Evolutionary conservation across 1,284 basidiomycete species (phyloP).

Genomic region (Cryptococcus wingfieldii): DNA sequence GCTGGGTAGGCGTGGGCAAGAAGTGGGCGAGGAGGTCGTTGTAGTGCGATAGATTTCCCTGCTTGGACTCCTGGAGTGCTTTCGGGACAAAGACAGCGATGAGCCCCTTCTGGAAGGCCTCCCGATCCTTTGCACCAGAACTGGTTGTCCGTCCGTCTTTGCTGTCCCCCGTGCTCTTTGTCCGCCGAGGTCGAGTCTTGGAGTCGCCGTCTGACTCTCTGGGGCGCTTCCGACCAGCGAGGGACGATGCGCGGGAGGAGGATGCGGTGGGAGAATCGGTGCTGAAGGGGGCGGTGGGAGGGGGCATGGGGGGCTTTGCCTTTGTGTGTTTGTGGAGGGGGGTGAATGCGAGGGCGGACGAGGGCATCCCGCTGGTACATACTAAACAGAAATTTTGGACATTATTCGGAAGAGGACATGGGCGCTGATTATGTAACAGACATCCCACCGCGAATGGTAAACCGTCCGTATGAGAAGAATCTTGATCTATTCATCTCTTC

Average conservation of each 20-base stretch:
- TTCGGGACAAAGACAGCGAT: slow-evolving; percentile 48
- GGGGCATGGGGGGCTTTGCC: slow-evolving; percentile 8
- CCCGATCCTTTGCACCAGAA: slow-evolving; percentile 26
- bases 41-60: slow-evolving; percentile 51
- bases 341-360: slow-evolving; percentile 20
- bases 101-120: slow-evolving; percentile 45
- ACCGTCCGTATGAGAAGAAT: too few relatives aligned
- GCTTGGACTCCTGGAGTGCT: slow-evolving; percentile 38
- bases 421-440: too few relatives aligned
- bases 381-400: too few relatives aligned
- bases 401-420: too few relatives aligned
- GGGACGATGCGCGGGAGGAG: slow-evolving; percentile 31
- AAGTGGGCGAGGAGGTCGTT: slow-evolving; percentile 56
- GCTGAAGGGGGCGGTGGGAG: slow-evolving; percentile 14
- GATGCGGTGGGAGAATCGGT: slow-evolving; percentile 15
- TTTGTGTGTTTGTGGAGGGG: slow-evolving; percentile 8
- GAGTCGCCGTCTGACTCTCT: slow-evolving; percentile 32
- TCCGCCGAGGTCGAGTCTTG: slow-evolving; percentile 30
- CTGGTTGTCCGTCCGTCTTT: slow-evolving; percentile 10
- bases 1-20: slow-evolving; percentile 37
- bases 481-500: too few relatives aligned
- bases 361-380: slow-evolving; percentile 12
- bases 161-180: slow-evolving; percentile 41
- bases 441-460: too few relatives aligned
- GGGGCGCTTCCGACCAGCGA: slow-evolving; percentile 42